Percentiles rank a stretch among this genome's conserved stretches.
phyloP scores from a whole-genome alignment of 1,284 basidiomycete species.

The Fomitiporia mediterranea region DNA sequence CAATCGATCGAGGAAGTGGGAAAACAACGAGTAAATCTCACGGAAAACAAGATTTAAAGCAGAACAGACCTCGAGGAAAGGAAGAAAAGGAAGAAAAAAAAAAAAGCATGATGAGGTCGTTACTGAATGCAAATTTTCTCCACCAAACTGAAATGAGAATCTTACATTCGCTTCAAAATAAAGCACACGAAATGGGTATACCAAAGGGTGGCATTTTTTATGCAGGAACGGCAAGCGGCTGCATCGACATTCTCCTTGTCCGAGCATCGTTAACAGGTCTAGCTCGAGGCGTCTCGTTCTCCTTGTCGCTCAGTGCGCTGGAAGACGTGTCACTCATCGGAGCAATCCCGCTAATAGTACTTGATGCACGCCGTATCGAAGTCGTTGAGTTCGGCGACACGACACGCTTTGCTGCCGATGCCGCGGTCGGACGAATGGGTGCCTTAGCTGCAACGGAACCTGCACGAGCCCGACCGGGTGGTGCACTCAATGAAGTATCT shows the following conservation, averaged over 20 bases:
- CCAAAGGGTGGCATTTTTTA: neutral
- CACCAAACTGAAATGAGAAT: neutral
- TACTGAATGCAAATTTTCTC: neutral
- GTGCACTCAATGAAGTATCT: slow-evolving; percentile 6
- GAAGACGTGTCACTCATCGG: slow-evolving; percentile 16
- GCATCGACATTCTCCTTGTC: slow-evolving; percentile 14
- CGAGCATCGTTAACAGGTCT: neutral
- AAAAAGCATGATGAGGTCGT: neutral
- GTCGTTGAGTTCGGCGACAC: neutral
- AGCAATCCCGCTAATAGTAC: slow-evolving; percentile 6
- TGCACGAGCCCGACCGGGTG: slow-evolving; percentile 10
- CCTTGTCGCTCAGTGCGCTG: slow-evolving; percentile 13
- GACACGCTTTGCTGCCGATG: neutral
- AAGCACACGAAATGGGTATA: neutral
- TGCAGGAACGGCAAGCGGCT: slow-evolving; percentile 7
- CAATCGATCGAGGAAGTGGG: too few relatives aligned
- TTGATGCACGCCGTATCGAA: neutral
- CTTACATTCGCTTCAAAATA: neutral
- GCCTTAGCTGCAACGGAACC: slow-evolving; percentile 3
- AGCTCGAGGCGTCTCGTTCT: slow-evolving; percentile 15
- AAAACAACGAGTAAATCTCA: neutral
- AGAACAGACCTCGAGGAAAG: neutral
- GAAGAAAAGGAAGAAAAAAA: neutral
- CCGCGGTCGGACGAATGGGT: neutral
- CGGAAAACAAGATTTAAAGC: neutral